Base-by-base conservation (phyloP, 2,329 filamentous ascomycete species). In the Metarhizium robertsii region DNA sequence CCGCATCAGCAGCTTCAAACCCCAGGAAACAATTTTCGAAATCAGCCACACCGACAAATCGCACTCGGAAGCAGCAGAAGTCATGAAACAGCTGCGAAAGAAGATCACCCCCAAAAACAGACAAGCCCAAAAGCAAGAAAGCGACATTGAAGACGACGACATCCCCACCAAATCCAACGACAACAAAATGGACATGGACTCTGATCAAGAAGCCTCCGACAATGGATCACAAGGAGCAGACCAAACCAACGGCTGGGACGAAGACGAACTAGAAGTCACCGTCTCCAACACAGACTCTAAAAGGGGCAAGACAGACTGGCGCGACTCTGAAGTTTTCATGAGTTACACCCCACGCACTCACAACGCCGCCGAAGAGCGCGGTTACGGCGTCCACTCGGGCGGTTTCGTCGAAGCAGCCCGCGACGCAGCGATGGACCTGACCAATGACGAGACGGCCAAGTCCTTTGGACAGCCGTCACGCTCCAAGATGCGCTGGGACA, bases 21-120 rank as follows among this genome's bases (percentile, higher is more conserved):
- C 95, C 0, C 79, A 86, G 47, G 94, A 99, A 71, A 97, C 92
- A 0, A 90, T 99, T n/a, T 99, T 99, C 63, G 94, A 99, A 70
- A 86, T 96, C 59, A 88, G 88, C 6, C 84, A 86, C 62, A 81
- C 85, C 58, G 87, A 85, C 43, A 86, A 88, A 61, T 78, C 76
- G 2, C 77, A 76, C 42, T 77, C 73, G 51, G 84, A 87, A 66
- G 86, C 87, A 6, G 87, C 86, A 2, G 86, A 90, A 58, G 76
- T 92, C 36, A 90, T 94, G 83, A 85, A 84, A 63, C 80, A 84
- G 50, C 79, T 87, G 66, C 81, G 86, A 65, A 81, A 81, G 67
- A 86, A 79, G 68, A 90, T 87, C 57, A 86, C 79, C 54, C 85
- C 78, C 49, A 83, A 74, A 67, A 79, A 69, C 54, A 66, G 64